These are phyloP conservation scores for Globisporangium acanthophoron DNA, from an alignment of 352 stramenopile genomes.

Conservation along the genomic window DNA sequence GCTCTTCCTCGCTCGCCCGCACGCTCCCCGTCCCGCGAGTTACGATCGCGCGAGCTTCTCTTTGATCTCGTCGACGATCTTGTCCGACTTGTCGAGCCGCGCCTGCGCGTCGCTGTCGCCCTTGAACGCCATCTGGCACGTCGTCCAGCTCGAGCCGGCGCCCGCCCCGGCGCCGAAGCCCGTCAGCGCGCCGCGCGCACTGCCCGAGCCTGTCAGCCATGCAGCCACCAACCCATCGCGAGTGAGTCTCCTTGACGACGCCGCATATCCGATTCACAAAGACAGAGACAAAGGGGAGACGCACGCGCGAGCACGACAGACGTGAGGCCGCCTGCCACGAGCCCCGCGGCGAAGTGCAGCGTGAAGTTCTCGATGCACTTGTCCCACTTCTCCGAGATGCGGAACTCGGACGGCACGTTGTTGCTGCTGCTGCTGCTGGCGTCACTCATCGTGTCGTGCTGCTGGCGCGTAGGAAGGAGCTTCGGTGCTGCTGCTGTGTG, in stretches of 20 bases:
- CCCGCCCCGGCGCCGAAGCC: constrained; percentile 66
- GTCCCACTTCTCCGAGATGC: constrained; percentile 89
- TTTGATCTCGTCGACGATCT: constrained; percentile 71
- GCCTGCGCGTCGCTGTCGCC: constrained; percentile 59
- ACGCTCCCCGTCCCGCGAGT: neutral
- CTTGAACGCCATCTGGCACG: constrained; percentile 78
- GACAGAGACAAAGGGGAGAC: constrained; percentile 15
- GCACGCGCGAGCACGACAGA: constrained; percentile 79
- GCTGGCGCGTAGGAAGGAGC: neutral
- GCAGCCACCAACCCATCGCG: neutral
- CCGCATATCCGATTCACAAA: neutral
- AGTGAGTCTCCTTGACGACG: neutral
- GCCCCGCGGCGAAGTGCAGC: constrained; percentile 78
- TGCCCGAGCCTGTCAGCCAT: constrained; percentile 42
- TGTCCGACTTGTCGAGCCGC: constrained; percentile 68
- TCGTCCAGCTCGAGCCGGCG: constrained; percentile 80
- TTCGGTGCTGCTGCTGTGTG: constrained; percentile 16
- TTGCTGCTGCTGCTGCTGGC: constrained; percentile 29
- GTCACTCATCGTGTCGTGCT: constrained; percentile 6
- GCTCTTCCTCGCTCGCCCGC: neutral
- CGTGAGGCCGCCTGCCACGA: constrained; percentile 76
- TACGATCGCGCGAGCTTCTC: constrained; percentile 35
- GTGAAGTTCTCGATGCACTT: constrained; percentile 88
- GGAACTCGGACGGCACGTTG: constrained; percentile 82
- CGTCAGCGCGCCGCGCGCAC: constrained; percentile 55